Evolutionary conservation across 371 early-diverging fungal species (phyloP), one percentile per base, ranked within the genome.

Genomic region (Rhizopus delemar): DNA sequence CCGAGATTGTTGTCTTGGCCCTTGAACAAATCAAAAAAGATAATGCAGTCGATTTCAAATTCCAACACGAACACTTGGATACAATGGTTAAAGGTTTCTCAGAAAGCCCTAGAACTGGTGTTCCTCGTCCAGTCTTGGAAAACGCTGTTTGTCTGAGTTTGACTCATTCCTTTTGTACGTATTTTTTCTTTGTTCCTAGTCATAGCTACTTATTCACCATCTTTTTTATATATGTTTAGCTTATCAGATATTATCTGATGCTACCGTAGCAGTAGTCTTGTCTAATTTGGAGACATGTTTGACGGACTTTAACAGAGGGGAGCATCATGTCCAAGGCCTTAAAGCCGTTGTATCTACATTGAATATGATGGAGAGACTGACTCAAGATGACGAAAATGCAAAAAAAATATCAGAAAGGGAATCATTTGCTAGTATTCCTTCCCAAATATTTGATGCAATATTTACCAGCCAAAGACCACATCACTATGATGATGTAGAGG

Each of bases 381-480:
- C 54, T 22, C 36, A 55, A 8, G 33, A 51, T 31, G 41, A 49
- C 0, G 22, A 56, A 5, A 46, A 28, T 16, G 36, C 51, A 41
- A 33, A 36, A 8, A 31, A 41, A 7, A 12, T 51, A 7, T 28
- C 41, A 22, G 33, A n/a, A 15, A 41, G 7, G 5, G 43, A 41
- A 11, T 43, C 48, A 1, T 48, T 48, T 12, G 7, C 31, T 28
- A 8, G 11, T 5, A 51, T 59, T 28, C 31, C 52, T 29, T 51
- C 57, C 1, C 60, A 68, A 41, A 15, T 76, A 6, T 76, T 76
- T 59, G 77, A 73, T 33, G 59, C 59, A 2, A 69, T 70, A 54
- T 73, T 66, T 56, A 62, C 58, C 12, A 39, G 53, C 6, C 53
- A 63, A 53, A 53, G 46, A 29, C 52, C 31, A 5, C 39, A 29